Conservation (phyloP, 805 yeast species). For the Starmerella tilneyi region DNA sequence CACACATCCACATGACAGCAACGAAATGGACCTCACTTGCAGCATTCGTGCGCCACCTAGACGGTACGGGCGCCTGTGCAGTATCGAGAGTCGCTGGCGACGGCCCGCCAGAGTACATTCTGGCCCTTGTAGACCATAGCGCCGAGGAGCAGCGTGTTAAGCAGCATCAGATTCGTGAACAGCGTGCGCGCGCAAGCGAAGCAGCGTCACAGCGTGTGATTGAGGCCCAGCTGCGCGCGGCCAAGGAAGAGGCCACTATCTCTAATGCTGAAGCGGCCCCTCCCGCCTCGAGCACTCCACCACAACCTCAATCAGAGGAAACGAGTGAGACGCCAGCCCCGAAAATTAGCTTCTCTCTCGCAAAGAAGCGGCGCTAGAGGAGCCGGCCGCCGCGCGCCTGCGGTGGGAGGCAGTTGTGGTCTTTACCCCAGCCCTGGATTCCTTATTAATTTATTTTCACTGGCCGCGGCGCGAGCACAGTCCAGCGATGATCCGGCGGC, state of each 20-base stretch:
- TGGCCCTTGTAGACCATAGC: conserved; percentile 6
- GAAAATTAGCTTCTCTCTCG: conserved; percentile 4
- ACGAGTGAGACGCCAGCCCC: not conserved
- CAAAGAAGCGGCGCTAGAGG: not conserved
- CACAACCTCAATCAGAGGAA: not conserved
- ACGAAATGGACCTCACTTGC: conserved; percentile 69
- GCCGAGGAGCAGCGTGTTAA: not conserved
- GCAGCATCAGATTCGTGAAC: not conserved
- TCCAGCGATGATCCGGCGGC: conserved; percentile 6
- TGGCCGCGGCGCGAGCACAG: not conserved
- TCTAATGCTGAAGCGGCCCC: too few relatives aligned
- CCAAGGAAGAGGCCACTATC: not conserved
- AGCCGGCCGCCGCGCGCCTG: not conserved
- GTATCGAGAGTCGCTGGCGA: not conserved
- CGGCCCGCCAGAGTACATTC: conserved; percentile 10
- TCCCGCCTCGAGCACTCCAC: too few relatives aligned
- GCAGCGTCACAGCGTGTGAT: not conserved
- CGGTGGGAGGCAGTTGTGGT: not conserved
- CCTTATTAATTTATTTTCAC: conserved; percentile 2
- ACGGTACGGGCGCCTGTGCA: conserved; percentile 29
- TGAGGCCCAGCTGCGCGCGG: conserved; percentile 2
- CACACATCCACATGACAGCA: conserved; percentile 85
- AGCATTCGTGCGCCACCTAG: conserved; percentile 50
- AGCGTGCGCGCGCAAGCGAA: not conserved
- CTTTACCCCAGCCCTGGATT: conserved; percentile 1